Evolutionary conservation across 257 asterid species (phyloP).

Genomic region (Pogostemon cablin): DNA sequence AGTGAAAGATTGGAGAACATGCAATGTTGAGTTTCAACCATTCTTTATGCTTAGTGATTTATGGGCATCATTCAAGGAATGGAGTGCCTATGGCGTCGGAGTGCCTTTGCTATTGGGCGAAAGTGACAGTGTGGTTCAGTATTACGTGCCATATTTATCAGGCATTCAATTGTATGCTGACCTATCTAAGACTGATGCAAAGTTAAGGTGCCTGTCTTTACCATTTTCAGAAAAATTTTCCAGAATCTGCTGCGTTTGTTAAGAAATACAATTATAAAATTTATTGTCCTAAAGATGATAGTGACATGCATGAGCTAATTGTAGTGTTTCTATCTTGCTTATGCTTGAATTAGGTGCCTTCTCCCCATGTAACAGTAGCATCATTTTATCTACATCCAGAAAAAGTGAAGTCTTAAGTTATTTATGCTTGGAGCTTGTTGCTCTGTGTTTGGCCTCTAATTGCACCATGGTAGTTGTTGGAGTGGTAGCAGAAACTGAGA

Average conservation of each 20-base stretch:
- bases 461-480: conserved; percentile 4
- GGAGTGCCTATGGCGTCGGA: conserved; percentile 98
- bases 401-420: neutral
- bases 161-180: conserved; percentile 78
- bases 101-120: conserved; percentile 83
- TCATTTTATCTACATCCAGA: neutral
- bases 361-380: neutral
- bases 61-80: conserved; percentile 87
- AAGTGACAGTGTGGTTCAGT: conserved; percentile 67
- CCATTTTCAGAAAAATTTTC: conserved; percentile 3
- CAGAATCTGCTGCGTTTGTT: neutral
- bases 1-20: conserved; percentile 70
- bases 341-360: conserved; percentile 6
- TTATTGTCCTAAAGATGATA: conserved; percentile 14
- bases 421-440: conserved; percentile 17
- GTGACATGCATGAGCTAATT: neutral
- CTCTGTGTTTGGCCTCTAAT: neutral
- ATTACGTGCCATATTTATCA: conserved; percentile 82
- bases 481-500: neutral
- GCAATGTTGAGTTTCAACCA: conserved; percentile 65
- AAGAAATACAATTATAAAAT: conserved; percentile 10
- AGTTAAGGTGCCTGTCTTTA: conserved; percentile 53
- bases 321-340: neutral
- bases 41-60: conserved; percentile 81
- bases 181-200: conserved; percentile 50